These are phyloP conservation scores for Candida ficus DNA, from an alignment of 805 yeast species.

Conservation along the genomic window DNA sequence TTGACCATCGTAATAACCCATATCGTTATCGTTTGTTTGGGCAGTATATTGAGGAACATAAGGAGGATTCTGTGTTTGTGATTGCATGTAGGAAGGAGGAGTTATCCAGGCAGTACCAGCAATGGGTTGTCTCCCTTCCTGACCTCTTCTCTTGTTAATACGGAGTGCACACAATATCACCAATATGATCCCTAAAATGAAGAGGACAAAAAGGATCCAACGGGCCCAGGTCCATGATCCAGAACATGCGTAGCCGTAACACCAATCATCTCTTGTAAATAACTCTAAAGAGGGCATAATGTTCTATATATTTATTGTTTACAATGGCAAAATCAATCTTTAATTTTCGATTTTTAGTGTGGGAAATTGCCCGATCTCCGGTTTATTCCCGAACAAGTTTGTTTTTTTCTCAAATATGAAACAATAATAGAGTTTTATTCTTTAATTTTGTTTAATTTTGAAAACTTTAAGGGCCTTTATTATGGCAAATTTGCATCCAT, in stretches of 20 bases:
- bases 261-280: conserved; percentile 2
- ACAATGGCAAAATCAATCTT: no score
- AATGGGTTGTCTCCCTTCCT: conserved; percentile 48
- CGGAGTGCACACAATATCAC: conserved; percentile 47
- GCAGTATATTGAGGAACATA: conserved; percentile 69
- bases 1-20: conserved; percentile 47
- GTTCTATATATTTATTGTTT: no score
- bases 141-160: conserved; percentile 47
- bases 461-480: no score
- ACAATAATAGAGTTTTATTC: no score
- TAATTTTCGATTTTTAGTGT: no score
- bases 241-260: conserved; percentile 20
- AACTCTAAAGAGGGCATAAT: not conserved
- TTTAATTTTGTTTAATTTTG: no score
- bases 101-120: conserved; percentile 83
- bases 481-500: no score
- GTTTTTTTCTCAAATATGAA: no score
- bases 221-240: conserved; percentile 26
- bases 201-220: conserved; percentile 47
- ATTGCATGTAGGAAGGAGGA: conserved; percentile 62
- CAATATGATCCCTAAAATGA: conserved; percentile 42
- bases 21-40: conserved; percentile 62
- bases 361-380: no score
- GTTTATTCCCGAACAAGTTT: not conserved
- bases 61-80: conserved; percentile 37